Percentiles rank a stretch among this genome's conserved stretches.
These are phyloP conservation scores for Chenopodium suecicum DNA, from an alignment of 148 eudicot species.

Conservation along the genomic window DNA sequence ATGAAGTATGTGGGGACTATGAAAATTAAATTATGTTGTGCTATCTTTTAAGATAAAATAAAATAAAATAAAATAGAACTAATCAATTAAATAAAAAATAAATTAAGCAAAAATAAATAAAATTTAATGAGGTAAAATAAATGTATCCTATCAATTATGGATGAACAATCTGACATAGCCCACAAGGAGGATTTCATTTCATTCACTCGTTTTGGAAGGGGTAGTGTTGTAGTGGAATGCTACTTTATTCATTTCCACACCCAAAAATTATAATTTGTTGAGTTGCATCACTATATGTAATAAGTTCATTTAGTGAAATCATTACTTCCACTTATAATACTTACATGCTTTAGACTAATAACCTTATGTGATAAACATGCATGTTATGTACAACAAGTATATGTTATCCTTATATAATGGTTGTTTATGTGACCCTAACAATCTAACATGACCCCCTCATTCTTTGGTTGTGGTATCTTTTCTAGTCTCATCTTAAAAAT, in stretches of 20 bases:
- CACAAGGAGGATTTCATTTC: constrained; percentile 17
- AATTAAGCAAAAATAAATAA: neutral
- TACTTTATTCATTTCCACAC: neutral
- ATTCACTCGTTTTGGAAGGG: constrained; percentile 12
- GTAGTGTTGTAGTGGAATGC: neutral
- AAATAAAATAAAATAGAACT: neutral
- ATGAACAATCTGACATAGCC: constrained; percentile 15
- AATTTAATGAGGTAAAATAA: constrained; percentile 35
- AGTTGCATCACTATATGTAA: neutral
- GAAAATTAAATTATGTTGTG: neutral
- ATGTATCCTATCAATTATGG: constrained; percentile 28
- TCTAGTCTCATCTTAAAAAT: too few relatives aligned
- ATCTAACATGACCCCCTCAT: too few relatives aligned
- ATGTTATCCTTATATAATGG: too few relatives aligned
- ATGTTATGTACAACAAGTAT: too few relatives aligned
- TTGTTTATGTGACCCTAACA: too few relatives aligned
- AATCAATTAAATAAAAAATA: neutral
- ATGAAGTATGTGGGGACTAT: constrained; percentile 23
- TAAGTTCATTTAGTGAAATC: neutral
- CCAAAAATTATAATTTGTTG: neutral
- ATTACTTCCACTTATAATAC: neutral
- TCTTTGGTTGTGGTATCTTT: too few relatives aligned
- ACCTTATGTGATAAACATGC: too few relatives aligned
- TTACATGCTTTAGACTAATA: neutral
- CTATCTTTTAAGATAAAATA: neutral